Conservation (phyloP, 345 rosid genomes). For the Gossypium raimondii region DNA sequence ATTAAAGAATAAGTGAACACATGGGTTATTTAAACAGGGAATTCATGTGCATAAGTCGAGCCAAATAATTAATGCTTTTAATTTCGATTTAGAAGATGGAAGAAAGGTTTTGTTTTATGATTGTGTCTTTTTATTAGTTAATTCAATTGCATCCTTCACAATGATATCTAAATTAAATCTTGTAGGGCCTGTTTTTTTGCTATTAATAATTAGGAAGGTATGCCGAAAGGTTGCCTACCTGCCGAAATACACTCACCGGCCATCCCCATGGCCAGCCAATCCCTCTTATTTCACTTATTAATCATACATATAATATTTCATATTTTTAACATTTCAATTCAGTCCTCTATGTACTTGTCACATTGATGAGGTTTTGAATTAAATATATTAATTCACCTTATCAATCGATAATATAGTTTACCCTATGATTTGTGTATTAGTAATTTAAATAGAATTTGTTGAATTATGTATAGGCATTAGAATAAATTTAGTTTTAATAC, state of each 20-base stretch:
- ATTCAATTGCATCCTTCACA: not conserved
- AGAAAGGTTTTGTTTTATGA: not conserved
- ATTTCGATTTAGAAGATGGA: not conserved
- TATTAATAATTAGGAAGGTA: not conserved
- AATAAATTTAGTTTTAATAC: too few relatives aligned
- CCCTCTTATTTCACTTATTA: not conserved
- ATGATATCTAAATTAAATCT: not conserved
- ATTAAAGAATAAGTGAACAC: not conserved
- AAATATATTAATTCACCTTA: too few relatives aligned
- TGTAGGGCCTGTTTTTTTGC: not conserved
- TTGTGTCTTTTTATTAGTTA: not conserved
- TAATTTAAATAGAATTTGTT: too few relatives aligned
- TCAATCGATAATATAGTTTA: too few relatives aligned
- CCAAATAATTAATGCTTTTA: not conserved
- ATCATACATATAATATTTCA: too few relatives aligned
- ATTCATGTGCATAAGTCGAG: not conserved
- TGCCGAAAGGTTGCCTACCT: constrained; percentile 7
- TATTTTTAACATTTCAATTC: too few relatives aligned
- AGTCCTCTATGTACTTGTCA: too few relatives aligned
- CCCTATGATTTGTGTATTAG: too few relatives aligned
- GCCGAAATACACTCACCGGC: not conserved
- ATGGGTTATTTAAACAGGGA: not conserved
- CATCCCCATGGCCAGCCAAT: not conserved
- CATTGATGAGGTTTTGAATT: too few relatives aligned
- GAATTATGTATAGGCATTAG: too few relatives aligned